phyloP scores from a whole-genome alignment of 228 moss, liverwort and hornwort species.

The Sphagnum magellanicum region DNA sequence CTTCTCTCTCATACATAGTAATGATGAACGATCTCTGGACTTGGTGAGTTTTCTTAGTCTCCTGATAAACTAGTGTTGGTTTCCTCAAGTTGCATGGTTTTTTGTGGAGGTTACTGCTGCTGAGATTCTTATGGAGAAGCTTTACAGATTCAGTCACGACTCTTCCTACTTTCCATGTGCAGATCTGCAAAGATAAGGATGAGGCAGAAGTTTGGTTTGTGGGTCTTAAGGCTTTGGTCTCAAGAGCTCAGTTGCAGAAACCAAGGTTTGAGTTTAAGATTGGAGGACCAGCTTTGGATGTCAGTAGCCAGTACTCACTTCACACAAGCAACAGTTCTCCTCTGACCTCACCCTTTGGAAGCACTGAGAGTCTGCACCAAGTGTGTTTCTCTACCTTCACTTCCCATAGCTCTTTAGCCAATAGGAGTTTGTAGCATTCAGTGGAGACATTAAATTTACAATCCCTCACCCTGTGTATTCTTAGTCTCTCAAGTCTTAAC shows the following conservation, averaged over 20 bases:
- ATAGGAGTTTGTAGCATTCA: too few relatives aligned
- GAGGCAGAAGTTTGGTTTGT: conserved; percentile 99
- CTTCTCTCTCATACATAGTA: conserved; percentile 81
- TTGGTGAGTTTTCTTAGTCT: conserved; percentile 46
- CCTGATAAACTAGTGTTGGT: too few relatives aligned
- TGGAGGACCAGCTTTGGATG: conserved; percentile 38
- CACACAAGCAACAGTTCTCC: conserved; percentile 54
- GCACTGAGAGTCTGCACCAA: conserved; percentile 38
- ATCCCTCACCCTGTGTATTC: too few relatives aligned
- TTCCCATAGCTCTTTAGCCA: too few relatives aligned
- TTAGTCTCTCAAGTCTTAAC: too few relatives aligned
- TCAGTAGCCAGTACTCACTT: conserved; percentile 46
- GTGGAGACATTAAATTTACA: too few relatives aligned
- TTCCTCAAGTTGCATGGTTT: too few relatives aligned
- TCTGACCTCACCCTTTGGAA: conserved; percentile 38
- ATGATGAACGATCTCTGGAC: conserved; percentile 92
- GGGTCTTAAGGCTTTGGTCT: conserved; percentile 85
- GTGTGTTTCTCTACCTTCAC: conserved; percentile 8
- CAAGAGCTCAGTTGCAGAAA: conserved; percentile 65
- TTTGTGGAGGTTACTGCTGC: not conserved
- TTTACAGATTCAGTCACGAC: too few relatives aligned
- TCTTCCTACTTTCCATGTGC: conserved; percentile 5
- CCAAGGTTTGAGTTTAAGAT: conserved; percentile 51
- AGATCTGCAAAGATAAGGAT: conserved; percentile 99
- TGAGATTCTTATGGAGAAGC: not conserved